phyloP scores from a whole-genome alignment of 2,329 filamentous ascomycete species.

The Didymella segeticola region DNA sequence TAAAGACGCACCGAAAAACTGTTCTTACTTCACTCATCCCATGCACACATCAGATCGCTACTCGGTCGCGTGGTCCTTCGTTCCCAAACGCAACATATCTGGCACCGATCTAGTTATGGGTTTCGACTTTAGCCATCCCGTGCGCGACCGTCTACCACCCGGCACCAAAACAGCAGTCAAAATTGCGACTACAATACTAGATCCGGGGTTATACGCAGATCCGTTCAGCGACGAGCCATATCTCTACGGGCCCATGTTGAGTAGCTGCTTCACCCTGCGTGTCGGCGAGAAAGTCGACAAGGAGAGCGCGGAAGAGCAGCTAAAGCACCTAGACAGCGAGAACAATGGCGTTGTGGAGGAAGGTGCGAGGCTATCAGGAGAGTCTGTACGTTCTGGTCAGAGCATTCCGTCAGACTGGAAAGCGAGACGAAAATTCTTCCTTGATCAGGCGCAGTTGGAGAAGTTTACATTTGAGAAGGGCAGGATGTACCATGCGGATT shows the following conservation, averaged over 20 bases:
- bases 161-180: constrained; percentile 47
- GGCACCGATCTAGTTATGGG: constrained; percentile 44
- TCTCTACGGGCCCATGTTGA: constrained; percentile 46
- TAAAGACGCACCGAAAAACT: constrained; percentile 32
- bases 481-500: constrained; percentile 54
- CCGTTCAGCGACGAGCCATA: constrained; percentile 48
- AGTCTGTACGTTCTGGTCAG: constrained; percentile 34
- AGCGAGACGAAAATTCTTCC: constrained; percentile 55
- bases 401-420: constrained; percentile 49
- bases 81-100: constrained; percentile 41
- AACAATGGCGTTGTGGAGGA: constrained; percentile 49
- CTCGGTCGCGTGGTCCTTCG: constrained; percentile 47
- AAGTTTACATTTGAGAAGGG: constrained; percentile 53
- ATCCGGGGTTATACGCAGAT: constrained; percentile 47
- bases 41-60: constrained; percentile 45
- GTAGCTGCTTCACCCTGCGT: constrained; percentile 42
- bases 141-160: constrained; percentile 47
- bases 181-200: constrained; percentile 46
- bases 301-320: constrained; percentile 29
- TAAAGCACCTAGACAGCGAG: constrained; percentile 29
- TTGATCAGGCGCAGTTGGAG: constrained; percentile 44
- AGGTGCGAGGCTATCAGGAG: constrained; percentile 37
- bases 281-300: constrained; percentile 37
- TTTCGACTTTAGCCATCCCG: constrained; percentile 47
- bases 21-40: constrained; percentile 42